These are phyloP conservation scores for Cladosporium sp. DNA, from an alignment of 2,329 filamentous ascomycete species.

Conservation along the genomic window DNA sequence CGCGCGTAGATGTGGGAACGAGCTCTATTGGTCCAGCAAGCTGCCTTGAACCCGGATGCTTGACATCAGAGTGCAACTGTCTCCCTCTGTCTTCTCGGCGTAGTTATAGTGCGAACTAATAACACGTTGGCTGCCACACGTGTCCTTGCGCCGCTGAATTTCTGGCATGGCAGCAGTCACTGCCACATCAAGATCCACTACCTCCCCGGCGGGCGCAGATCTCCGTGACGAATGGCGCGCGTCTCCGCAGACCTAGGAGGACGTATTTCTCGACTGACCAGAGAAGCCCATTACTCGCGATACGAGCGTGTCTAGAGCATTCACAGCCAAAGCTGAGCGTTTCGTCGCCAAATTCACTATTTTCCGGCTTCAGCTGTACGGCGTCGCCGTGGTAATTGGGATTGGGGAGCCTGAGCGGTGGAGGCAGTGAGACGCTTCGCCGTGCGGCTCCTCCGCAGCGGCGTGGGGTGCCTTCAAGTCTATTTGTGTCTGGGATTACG, in stretches of 20 bases:
- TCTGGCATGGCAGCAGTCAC: not conserved
- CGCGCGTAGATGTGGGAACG: too few relatives aligned
- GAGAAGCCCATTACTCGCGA: not conserved
- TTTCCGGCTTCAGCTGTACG: not conserved
- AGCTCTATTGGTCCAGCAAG: too few relatives aligned
- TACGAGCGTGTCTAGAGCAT: not conserved
- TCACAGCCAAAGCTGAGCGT: not conserved
- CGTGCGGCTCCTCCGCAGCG: not conserved
- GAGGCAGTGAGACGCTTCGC: not conserved
- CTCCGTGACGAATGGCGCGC: not conserved
- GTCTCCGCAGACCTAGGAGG: slow-evolving; percentile 4
- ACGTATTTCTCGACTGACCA: not conserved
- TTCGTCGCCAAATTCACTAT: not conserved
- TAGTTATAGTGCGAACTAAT: too few relatives aligned
- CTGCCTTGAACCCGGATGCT: not conserved
- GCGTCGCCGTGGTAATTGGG: slow-evolving; percentile 1
- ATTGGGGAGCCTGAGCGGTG: not conserved
- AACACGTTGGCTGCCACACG: too few relatives aligned
- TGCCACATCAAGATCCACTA: not conserved
- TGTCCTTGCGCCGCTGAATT: too few relatives aligned
- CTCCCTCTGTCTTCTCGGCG: not conserved
- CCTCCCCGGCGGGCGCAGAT: slow-evolving; percentile 1
- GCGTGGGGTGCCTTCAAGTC: not conserved
- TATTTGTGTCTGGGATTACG: not conserved
- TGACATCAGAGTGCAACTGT: not conserved